Conservation (phyloP, 164 flowering plant species). For the Brasenia schreberi region DNA sequence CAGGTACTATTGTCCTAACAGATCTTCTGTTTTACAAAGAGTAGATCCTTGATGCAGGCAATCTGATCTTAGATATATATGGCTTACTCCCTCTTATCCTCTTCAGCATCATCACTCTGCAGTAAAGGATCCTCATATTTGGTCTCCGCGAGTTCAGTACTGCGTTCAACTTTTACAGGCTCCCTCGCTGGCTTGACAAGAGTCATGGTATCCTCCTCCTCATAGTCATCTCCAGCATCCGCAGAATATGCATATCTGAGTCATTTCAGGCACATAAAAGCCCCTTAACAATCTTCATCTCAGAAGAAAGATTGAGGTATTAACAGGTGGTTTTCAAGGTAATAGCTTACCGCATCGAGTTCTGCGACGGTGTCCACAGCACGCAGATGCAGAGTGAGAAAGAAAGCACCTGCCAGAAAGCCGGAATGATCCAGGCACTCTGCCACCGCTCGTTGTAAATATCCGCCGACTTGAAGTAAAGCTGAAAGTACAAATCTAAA, state of each 20-base stretch:
- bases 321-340: background rate
- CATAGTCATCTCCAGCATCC: constrained; percentile 69
- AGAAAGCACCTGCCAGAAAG: constrained; percentile 95
- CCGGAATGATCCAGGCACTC: constrained; percentile 96
- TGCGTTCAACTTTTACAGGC: constrained; percentile 25
- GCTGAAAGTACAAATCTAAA: constrained; percentile 31
- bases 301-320: background rate
- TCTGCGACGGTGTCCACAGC: constrained; percentile 99
- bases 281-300: background rate
- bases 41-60: too few relatives aligned
- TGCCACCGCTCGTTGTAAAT: constrained; percentile 89
- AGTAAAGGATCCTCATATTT: background rate
- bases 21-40: too few relatives aligned
- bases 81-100: constrained; percentile 65
- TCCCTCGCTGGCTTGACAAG: constrained; percentile 61
- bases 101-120: constrained; percentile 35
- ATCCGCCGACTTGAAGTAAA: constrained; percentile 83
- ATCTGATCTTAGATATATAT: background rate
- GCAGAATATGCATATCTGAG: constrained; percentile 75
- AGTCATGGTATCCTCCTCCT: constrained; percentile 58
- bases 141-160: background rate
- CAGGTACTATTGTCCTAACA: too few relatives aligned
- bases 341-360: constrained; percentile 56
- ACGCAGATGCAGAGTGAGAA: constrained; percentile 77
- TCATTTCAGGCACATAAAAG: background rate